A percentile compares a stretch with the other conserved stretches of the same genome.
These are phyloP conservation scores for Nicotiana rustica DNA, from an alignment of 305 asterid species.

Conservation along the genomic window DNA sequence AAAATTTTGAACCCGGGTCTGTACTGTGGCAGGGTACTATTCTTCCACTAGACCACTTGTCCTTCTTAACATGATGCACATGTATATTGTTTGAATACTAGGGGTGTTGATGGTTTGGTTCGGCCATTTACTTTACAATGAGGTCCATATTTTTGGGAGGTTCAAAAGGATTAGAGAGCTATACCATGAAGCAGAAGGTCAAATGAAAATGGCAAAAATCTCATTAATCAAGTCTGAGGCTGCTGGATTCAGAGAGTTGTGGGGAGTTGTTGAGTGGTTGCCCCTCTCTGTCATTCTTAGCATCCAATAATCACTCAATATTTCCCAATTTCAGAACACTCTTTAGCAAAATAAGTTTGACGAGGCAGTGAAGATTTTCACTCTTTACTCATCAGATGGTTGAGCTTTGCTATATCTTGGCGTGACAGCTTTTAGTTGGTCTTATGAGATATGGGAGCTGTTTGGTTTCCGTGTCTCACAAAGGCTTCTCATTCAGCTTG, in stretches of 20 bases:
- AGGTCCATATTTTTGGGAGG: background rate
- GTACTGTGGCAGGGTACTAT: too few relatives aligned
- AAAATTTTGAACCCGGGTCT: background rate
- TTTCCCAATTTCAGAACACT: background rate
- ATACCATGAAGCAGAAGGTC: background rate
- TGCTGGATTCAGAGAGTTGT: background rate
- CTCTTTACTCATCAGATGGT: background rate
- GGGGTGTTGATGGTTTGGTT: too few relatives aligned
- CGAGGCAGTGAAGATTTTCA: background rate
- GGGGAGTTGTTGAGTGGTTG: background rate
- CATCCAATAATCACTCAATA: background rate
- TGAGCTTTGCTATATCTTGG: background rate
- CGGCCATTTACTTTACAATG: too few relatives aligned
- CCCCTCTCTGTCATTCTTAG: background rate
- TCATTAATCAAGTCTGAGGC: background rate
- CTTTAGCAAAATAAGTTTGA: background rate
- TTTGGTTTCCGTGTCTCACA: constrained; percentile 25
- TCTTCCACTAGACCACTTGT: too few relatives aligned
- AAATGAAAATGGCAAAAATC: background rate
- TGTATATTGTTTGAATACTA: too few relatives aligned
- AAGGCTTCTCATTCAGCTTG: constrained; percentile 9
- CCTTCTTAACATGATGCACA: too few relatives aligned
- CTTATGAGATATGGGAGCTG: constrained; percentile 5
- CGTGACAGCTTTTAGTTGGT: background rate
- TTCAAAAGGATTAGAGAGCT: background rate